A percentile compares a stretch with the other conserved stretches of the same genome.
Conservation (phyloP, 2,329 filamentous ascomycete genomes). For the Neurospora sp. region DNA sequence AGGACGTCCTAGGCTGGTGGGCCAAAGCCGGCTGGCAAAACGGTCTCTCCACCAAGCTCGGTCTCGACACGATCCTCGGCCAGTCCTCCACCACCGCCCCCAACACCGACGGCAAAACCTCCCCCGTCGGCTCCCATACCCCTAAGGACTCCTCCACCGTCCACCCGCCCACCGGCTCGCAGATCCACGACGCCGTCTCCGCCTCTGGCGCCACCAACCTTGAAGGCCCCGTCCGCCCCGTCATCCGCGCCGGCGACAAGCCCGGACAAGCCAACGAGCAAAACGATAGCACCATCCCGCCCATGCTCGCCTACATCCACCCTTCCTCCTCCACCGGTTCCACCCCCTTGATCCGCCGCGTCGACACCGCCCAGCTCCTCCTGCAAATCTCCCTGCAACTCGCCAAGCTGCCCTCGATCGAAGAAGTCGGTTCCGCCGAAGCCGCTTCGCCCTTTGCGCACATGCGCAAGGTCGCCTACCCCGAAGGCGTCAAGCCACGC, state of each 20-base stretch:
- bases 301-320: constrained; percentile 76
- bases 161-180: background rate
- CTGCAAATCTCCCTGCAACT: constrained; percentile 75
- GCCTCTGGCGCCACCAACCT: constrained; percentile 4
- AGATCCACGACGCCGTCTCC: background rate
- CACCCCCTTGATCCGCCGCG: constrained; percentile 66
- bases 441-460: constrained; percentile 67
- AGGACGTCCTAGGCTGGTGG: constrained; percentile 93
- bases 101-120: constrained; percentile 9
- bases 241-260: constrained; percentile 11
- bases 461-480: constrained; percentile 68
- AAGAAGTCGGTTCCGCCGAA: constrained; percentile 47
- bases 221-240: constrained; percentile 7
- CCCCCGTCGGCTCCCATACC: background rate
- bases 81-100: constrained; percentile 18
- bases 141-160: background rate
- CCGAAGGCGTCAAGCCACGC: constrained; percentile 67
- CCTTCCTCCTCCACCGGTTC: constrained; percentile 30
- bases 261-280: constrained; percentile 8
- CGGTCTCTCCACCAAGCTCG: constrained; percentile 68
- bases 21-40: constrained; percentile 88
- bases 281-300: constrained; percentile 41
- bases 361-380: constrained; percentile 77
- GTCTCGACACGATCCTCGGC: constrained; percentile 54
- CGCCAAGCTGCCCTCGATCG: constrained; percentile 68